Conservation (phyloP, 2,329 filamentous ascomycete genomes). For the Paecilomyces dactylethromorphus region DNA sequence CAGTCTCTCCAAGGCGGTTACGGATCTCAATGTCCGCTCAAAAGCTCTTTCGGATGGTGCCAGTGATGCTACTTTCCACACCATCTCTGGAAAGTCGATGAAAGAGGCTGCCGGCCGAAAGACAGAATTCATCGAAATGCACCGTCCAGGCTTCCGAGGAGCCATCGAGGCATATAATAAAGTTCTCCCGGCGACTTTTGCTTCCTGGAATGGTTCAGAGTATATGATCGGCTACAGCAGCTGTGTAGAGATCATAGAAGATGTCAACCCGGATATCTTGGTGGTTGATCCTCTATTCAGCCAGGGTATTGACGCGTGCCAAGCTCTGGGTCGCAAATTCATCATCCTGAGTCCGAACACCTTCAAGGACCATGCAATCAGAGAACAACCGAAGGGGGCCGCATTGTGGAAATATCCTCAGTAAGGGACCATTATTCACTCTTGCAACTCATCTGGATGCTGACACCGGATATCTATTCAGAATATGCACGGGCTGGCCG, state of each 20-base stretch:
- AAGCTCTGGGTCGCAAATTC: slow-evolving; percentile 22
- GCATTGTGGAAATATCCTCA: slow-evolving; percentile 14
- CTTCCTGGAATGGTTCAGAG: slow-evolving; percentile 25
- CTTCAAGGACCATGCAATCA: slow-evolving; percentile 31
- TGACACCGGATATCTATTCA: slow-evolving; percentile 7
- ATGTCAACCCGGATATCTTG: slow-evolving; percentile 28
- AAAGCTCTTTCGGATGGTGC: not conserved
- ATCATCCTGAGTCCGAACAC: slow-evolving; percentile 37
- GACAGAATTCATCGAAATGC: not conserved
- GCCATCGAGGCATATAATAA: slow-evolving; percentile 14
- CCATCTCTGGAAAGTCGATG: slow-evolving; percentile 15
- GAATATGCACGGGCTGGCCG: slow-evolving; percentile 33
- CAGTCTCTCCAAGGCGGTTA: not conserved
- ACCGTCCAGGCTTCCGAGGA: slow-evolving; percentile 19
- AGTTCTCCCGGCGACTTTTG: slow-evolving; percentile 6
- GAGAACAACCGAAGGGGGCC: slow-evolving; percentile 26
- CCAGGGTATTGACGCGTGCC: slow-evolving; percentile 35
- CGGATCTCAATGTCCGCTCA: not conserved
- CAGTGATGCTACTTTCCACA: slow-evolving; percentile 16
- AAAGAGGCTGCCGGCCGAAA: slow-evolving; percentile 9
- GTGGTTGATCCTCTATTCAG: slow-evolving; percentile 35
- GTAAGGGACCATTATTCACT: slow-evolving; percentile 4
- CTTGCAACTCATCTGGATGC: not conserved
- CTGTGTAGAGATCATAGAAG: slow-evolving; percentile 25
- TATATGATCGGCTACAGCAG: slow-evolving; percentile 32